Base-by-base conservation (phyloP, 148 eudicot species). In the Pouteria glomerata region DNA sequence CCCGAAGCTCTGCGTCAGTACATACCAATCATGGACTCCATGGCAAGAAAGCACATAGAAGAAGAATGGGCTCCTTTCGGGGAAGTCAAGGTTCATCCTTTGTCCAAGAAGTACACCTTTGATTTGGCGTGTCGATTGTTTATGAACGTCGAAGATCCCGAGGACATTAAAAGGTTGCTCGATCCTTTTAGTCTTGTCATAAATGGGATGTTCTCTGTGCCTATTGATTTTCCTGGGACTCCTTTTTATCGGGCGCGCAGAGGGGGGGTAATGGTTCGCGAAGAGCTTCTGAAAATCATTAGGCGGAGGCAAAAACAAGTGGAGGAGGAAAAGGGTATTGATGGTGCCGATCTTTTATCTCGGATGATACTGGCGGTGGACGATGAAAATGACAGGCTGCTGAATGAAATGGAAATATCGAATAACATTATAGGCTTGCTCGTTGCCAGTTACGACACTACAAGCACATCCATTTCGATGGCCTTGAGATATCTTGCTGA, bases 141-240 rank as follows among this genome's bases (percentile, higher is more conserved):
- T 35, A 23, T 78, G 33, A 53, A 45, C 57, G 21, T 15, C 14
- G 39, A 2, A 37, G 37, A 67, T 44, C 55, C 42, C 1, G 35
- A 59, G 6, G 33, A 23, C 21, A 42, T 68, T 10, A 66, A 14
- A 6, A 72, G 56, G 15, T 19, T 77, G 11, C 1, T 4, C 47
- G n/a, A n/a, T n/a, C n/a, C n/a, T n/a, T n/a, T n/a, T n/a, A n/a
- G n/a, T n/a, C n/a, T n/a, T n/a, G n/a, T 78, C 10, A 66, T 64
- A 1, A 18, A 52, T 19, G 81, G 81, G 55, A 58, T 78, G 37
- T 18, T 78, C 41, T 66, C 81, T 10, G 69, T 66, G 4, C 81
- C 64, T 0, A 42, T 78, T 12, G 53, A 72, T 33, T 18, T 78
- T 6, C 76, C 81, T 0, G 77, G 81, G 2, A 78, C 73, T 1